phyloP scores from a whole-genome alignment of 2,329 filamentous ascomycete genomes.

The Verticillium dahliae region DNA sequence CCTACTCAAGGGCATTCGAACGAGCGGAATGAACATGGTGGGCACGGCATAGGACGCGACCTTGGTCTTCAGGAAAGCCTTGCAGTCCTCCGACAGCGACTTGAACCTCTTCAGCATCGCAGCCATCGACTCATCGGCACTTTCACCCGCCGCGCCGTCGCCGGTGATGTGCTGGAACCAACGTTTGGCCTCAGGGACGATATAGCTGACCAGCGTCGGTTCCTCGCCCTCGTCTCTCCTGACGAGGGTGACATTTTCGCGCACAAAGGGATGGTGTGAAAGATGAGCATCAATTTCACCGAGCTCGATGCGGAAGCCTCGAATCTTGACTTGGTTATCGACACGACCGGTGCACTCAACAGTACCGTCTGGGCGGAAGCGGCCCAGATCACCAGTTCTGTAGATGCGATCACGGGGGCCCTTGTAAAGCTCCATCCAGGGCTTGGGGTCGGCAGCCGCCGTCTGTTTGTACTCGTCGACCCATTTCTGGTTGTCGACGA shows the following conservation, averaged over 20 bases:
- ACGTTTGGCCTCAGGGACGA: conserved; percentile 62
- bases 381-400: conserved; percentile 78
- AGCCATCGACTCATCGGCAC: conserved; percentile 10
- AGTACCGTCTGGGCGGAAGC: conserved; percentile 63
- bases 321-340: conserved; percentile 91
- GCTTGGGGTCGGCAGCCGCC: conserved; percentile 35
- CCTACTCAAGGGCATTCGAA: conserved; percentile 14
- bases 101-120: conserved; percentile 31
- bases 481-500: conserved; percentile 69
- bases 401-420: conserved; percentile 84
- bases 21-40: conserved; percentile 23
- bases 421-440: conserved; percentile 73
- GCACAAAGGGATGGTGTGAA: conserved; percentile 64
- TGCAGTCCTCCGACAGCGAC: conserved; percentile 28
- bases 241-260: conserved; percentile 81
- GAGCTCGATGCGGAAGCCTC: conserved; percentile 91
- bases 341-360: conserved; percentile 74
- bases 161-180: background rate
- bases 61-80: conserved; percentile 9
- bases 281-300: conserved; percentile 87
- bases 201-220: conserved; percentile 78
- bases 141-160: conserved; percentile 2
- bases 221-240: conserved; percentile 81
- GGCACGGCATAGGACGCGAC: conserved; percentile 33
- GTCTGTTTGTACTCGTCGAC: conserved; percentile 51